Percentiles rank a stretch among this genome's conserved stretches.
phyloP scores from a whole-genome alignment of 352 stramenopile species.

The Pythium pyrilobum region DNA sequence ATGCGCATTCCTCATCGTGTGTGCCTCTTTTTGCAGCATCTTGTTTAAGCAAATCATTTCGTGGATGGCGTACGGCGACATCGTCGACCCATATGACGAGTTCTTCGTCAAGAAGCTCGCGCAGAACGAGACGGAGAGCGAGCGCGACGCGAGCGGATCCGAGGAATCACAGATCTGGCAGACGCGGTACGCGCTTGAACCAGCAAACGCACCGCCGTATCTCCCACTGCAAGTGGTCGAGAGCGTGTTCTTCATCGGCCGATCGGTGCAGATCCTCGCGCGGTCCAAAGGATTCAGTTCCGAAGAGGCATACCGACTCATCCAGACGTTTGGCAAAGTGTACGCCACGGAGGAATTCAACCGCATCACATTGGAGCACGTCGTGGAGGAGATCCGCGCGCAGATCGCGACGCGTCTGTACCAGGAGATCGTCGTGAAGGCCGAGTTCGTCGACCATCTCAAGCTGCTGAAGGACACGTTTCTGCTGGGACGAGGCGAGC shows the following conservation, averaged over 20 bases:
- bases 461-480: conserved; percentile 64
- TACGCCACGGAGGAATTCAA: conserved; percentile 39
- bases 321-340: conserved; percentile 30
- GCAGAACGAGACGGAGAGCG: neutral
- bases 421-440: conserved; percentile 60
- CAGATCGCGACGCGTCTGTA: conserved; percentile 53
- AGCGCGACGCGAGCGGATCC: neutral
- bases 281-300: conserved; percentile 40
- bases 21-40: conserved; percentile 34
- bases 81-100: conserved; percentile 63
- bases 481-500: conserved; percentile 52
- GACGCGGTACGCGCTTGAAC: conserved; percentile 42
- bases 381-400: conserved; percentile 49
- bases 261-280: conserved; percentile 53
- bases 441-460: conserved; percentile 54
- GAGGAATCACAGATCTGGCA: conserved; percentile 31
- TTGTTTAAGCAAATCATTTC: conserved; percentile 78
- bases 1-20: neutral
- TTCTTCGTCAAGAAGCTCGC: conserved; percentile 60
- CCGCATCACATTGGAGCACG: conserved; percentile 37
- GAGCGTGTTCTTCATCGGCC: conserved; percentile 65
- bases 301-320: conserved; percentile 42
- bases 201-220: conserved; percentile 57
- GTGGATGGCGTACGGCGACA: conserved; percentile 71
- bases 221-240: conserved; percentile 53